Evolutionary conservation across 2,329 filamentous ascomycete species (phyloP).

Genomic region (Neonectria faginata): DNA sequence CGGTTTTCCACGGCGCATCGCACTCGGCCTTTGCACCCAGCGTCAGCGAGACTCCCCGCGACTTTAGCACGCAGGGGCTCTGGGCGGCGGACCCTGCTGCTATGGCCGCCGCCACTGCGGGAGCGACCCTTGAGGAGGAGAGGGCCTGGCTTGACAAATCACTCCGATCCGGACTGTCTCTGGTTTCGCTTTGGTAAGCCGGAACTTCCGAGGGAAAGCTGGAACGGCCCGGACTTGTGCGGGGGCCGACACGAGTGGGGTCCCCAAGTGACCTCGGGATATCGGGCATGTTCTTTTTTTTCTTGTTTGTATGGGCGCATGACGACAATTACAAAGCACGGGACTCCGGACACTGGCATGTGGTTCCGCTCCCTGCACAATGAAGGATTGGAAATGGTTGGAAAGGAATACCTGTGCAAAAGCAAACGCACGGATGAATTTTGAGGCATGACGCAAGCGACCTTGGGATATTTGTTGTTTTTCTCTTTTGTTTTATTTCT

Average conservation of each 20-base stretch:
- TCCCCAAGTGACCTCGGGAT: conserved; percentile 5
- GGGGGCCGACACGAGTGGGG: conserved; percentile 1
- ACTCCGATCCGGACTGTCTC: conserved; percentile 38
- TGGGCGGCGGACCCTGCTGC: conserved; percentile 31
- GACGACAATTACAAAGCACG: conserved; percentile 13
- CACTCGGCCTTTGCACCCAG: conserved; percentile 41
- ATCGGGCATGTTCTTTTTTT: neutral
- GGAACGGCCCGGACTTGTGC: neutral
- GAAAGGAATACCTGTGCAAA: conserved; percentile 4
- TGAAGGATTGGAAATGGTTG: conserved; percentile 5
- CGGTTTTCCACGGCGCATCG: conserved; percentile 37
- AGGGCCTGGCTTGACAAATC: conserved; percentile 43
- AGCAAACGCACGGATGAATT: conserved; percentile 13
- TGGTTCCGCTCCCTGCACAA: neutral
- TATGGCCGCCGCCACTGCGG: conserved; percentile 29
- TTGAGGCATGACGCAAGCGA: conserved; percentile 19
- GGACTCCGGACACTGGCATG: neutral
- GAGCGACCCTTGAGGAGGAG: conserved; percentile 32
- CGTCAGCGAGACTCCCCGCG: conserved; percentile 42
- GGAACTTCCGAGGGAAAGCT: neutral
- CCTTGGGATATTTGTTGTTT: conserved; percentile 5
- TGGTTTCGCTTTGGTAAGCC: conserved; percentile 34
- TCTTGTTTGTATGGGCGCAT: neutral
- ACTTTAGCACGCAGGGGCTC: conserved; percentile 43
- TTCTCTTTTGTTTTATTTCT: neutral